Evolutionary conservation across 2,329 filamentous ascomycete genomes (phyloP), one percentile per base, ranked within the genome.

Genomic region (Graphiopsis chlorocephala): DNA sequence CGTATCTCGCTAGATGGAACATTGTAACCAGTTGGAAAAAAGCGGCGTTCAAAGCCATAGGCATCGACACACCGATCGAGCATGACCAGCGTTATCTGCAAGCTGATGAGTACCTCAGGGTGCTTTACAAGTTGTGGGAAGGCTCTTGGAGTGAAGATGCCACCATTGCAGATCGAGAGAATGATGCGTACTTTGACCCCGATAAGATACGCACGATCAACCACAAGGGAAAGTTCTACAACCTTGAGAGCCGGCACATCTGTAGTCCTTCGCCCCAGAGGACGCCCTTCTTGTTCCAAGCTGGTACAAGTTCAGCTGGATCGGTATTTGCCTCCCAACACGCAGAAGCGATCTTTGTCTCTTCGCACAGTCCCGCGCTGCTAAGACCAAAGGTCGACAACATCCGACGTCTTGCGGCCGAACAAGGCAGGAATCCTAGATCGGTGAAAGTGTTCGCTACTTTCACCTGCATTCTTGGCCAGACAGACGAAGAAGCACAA

Each of bases 11-110:
- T 10, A 53, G 50, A 0, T 88, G 87, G 87, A 90, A 90, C 66
- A 88, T 90, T 23, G 87, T 90, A 0, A 89, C 86, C 0, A 83
- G 80, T 0, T 88, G 84, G 81, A 86, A 86, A 72, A 88, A 88
- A 70, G 81, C 84, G 0, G 86, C 86, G 0, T 86, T 87, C 73
- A 87, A 88, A 70, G 85, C 85, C 0, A 87, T 88, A 63, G 86
- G 86, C 0, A 71, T 87, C 1, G 83, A 87, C 14, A 82, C 75
- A 4, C 83, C 83, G 0, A 84, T 86, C 33, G 82, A 86, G 64
- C 86, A 88, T 67, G 87, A 89, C 48, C 81, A 88, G 71, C 80
- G 86, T 28, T 88, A 88, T 66, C 78, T 76, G 0, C 84, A 86
- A 68, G 86, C 86, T 0, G 85, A 88, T 63, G 86, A 89, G 68